A percentile compares a stretch with the other conserved stretches of the same genome.
These are phyloP conservation scores for Fomitopsis pulvina DNA, from an alignment of 768 basidiomycete species.

Conservation along the genomic window DNA sequence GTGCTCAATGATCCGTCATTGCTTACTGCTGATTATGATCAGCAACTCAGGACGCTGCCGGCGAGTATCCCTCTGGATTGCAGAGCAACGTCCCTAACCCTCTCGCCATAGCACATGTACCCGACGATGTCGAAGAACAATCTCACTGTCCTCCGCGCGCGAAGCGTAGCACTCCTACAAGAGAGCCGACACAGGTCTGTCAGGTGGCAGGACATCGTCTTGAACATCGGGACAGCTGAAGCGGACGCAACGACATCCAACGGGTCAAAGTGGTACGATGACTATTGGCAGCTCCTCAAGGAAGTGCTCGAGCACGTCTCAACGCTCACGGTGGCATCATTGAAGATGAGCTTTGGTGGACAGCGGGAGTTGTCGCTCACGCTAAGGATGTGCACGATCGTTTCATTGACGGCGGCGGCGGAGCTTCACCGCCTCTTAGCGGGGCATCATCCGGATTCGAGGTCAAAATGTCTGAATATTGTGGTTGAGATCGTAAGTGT, in stretches of 20 bases:
- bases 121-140: constrained; percentile 13
- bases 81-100: background rate
- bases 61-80: constrained; percentile 1
- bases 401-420: constrained; percentile 17
- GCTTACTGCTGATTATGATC: constrained; percentile 13
- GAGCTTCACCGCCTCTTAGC: constrained; percentile 19
- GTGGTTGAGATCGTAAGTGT: constrained; percentile 18
- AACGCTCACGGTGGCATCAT: constrained; percentile 13
- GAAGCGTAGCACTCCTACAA: constrained; percentile 11
- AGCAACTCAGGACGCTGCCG: constrained; percentile 11
- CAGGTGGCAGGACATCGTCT: constrained; percentile 7
- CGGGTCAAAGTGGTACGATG: constrained; percentile 14
- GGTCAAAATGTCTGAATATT: constrained; percentile 14
- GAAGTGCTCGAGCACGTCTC: constrained; percentile 15
- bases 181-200: background rate
- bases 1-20: constrained; percentile 13
- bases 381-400: constrained; percentile 19
- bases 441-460: constrained; percentile 16
- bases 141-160: constrained; percentile 13
- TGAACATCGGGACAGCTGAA: constrained; percentile 6
- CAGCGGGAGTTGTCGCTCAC: constrained; percentile 13
- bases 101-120: constrained; percentile 6
- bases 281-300: constrained; percentile 20
- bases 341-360: constrained; percentile 15
- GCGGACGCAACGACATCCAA: constrained; percentile 4